Conservation (phyloP, 305 asterid species). For the Fraxinus latifolia region DNA sequence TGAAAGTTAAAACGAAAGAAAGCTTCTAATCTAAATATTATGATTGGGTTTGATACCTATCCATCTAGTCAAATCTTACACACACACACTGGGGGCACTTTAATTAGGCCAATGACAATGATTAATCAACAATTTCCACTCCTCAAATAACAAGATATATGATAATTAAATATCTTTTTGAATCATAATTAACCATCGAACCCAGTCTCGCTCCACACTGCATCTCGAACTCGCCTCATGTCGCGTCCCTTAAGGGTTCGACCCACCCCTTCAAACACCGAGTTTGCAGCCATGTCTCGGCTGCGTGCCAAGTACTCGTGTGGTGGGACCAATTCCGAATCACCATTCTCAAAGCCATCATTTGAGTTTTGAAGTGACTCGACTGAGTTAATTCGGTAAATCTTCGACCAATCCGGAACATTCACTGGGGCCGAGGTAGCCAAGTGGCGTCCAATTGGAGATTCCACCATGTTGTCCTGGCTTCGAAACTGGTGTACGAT, state of each 20-base stretch:
- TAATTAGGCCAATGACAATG: not conserved
- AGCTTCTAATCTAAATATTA: not conserved
- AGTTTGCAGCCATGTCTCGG: conserved; percentile 47
- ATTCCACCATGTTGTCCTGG: conserved; percentile 33
- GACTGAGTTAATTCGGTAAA: conserved; percentile 63
- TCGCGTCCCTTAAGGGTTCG: conserved; percentile 89
- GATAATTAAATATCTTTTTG: not conserved
- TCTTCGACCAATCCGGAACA: conserved; percentile 88
- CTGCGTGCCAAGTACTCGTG: conserved; percentile 78
- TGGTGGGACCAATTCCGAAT: conserved; percentile 63
- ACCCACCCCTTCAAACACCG: conserved; percentile 79
- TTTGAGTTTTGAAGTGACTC: conserved; percentile 65
- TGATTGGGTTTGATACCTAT: not conserved
- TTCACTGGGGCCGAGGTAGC: conserved; percentile 78
- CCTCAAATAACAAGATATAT: not conserved
- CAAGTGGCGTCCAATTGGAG: conserved; percentile 50
- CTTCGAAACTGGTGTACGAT: conserved; percentile 64
- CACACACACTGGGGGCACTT: not conserved
- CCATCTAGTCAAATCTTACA: not conserved
- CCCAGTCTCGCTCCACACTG: conserved; percentile 94
- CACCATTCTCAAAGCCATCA: conserved; percentile 29
- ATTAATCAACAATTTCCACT: not conserved
- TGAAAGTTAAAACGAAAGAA: not conserved
- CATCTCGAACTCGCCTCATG: conserved; percentile 84
- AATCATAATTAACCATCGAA: conserved; percentile 52